These are phyloP conservation scores for Penicillium concentricum DNA, from an alignment of 2,329 filamentous ascomycete genomes.

Conservation along the genomic window DNA sequence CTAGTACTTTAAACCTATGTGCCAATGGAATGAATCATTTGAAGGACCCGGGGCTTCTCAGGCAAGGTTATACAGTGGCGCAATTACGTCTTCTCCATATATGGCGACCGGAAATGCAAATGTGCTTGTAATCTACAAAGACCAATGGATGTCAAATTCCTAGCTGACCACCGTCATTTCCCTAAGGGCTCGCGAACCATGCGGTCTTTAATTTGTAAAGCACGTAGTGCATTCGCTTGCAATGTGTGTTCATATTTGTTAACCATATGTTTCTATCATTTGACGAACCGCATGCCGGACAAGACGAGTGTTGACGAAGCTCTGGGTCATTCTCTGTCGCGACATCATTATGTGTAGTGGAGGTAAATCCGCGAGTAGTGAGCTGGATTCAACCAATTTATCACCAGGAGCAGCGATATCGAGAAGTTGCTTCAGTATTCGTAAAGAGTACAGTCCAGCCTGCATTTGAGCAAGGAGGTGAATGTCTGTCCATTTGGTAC, in stretches of 20 bases:
- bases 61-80: neutral
- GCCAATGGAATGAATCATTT: neutral
- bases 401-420: constrained; percentile 30
- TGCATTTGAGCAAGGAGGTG: constrained; percentile 64
- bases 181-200: neutral
- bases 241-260: constrained; percentile 1
- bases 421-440: constrained; percentile 57
- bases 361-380: constrained; percentile 29
- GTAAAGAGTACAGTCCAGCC: constrained; percentile 61
- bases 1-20: neutral
- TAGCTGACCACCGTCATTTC: neutral
- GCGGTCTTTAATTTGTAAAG: neutral
- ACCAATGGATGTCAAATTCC: neutral
- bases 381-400: constrained; percentile 11
- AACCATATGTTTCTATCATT: constrained; percentile 16
- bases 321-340: constrained; percentile 18
- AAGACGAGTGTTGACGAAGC: constrained; percentile 10
- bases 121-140: neutral
- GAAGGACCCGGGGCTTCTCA: neutral
- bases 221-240: neutral
- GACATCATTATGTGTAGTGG: constrained; percentile 32
- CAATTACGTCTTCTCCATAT: neutral
- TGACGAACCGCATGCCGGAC: constrained; percentile 7
- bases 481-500: constrained; percentile 56
- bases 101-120: neutral